Evolutionary conservation across 345 rosid species (phyloP).

Genomic region (Eucalyptus lansdowneana): DNA sequence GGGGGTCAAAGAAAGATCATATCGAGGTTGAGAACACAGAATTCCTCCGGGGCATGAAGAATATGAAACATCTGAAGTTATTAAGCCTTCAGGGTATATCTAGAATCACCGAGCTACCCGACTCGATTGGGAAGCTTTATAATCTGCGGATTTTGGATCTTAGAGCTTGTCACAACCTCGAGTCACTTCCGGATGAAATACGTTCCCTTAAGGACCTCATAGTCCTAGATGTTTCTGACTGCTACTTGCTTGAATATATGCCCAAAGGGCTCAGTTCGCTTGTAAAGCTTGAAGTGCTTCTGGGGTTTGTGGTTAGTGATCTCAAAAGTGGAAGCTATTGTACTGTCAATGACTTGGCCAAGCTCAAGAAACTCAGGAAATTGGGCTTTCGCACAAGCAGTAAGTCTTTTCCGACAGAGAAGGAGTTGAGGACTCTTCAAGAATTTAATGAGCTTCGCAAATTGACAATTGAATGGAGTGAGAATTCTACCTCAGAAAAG

Average conservation of each 20-base stretch:
- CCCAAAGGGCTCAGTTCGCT: conserved; percentile 11
- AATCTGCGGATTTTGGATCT: conserved; percentile 19
- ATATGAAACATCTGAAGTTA: conserved; percentile 5
- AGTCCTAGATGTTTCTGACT: conserved; percentile 18
- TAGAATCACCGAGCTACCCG: conserved; percentile 11
- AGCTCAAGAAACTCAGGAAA: not conserved
- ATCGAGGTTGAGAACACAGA: conserved; percentile 17
- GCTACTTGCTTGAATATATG: conserved; percentile 20
- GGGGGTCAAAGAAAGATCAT: conserved; percentile 1
- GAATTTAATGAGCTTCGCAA: not conserved
- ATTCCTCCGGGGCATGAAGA: conserved; percentile 5
- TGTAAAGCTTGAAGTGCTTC: conserved; percentile 6
- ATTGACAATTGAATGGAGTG: conserved; percentile 3
- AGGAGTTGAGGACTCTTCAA: not conserved
- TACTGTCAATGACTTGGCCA: not conserved
- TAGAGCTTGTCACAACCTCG: conserved; percentile 21
- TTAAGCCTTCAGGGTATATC: conserved; percentile 32
- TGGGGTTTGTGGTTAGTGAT: conserved; percentile 16
- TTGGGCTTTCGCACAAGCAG: not conserved
- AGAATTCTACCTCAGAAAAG: not conserved
- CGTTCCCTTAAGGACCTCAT: conserved; percentile 3
- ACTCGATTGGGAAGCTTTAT: not conserved
- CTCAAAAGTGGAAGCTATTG: not conserved
- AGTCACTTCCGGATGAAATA: conserved; percentile 14
- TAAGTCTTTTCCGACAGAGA: conserved; percentile 19